A percentile compares a stretch with the other conserved stretches of the same genome.
Evolutionary conservation across 2,329 filamentous ascomycete species (phyloP).

Genomic region (Trichoderma simmonsii): DNA sequence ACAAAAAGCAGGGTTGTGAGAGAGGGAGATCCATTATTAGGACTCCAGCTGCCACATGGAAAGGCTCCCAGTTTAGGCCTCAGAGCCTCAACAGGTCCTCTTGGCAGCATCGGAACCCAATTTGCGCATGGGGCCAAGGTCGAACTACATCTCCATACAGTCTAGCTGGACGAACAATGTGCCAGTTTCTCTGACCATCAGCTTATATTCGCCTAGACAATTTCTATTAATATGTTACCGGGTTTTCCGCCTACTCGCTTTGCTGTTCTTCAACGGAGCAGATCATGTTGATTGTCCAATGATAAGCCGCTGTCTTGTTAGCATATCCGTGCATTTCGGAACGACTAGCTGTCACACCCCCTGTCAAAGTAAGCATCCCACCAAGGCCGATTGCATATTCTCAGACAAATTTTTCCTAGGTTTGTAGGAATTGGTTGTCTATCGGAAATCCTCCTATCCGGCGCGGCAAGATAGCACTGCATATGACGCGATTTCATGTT

Average conservation of each 20-base stretch:
- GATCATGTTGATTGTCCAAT: not conserved
- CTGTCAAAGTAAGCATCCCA: not conserved
- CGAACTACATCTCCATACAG: not conserved
- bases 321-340: not conserved
- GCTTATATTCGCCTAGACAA: not conserved
- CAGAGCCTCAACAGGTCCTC: not conserved
- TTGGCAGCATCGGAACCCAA: not conserved
- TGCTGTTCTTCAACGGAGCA: not conserved
- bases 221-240: constrained; percentile 1
- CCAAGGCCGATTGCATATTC: not conserved
- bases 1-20: not conserved
- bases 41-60: not conserved
- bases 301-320: not conserved
- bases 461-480: not conserved
- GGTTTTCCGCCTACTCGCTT: not conserved
- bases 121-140: not conserved
- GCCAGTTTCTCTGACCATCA: not conserved
- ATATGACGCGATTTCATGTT: not conserved
- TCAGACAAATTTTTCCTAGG: not conserved
- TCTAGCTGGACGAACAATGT: not conserved
- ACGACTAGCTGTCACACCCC: not conserved
- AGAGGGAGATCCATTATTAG: not conserved
- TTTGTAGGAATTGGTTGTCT: not conserved
- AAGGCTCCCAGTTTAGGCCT: not conserved
- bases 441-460: not conserved